Conservation (phyloP, 176 grass and related monocot species). For the Bolboschoenus planiculmis region DNA sequence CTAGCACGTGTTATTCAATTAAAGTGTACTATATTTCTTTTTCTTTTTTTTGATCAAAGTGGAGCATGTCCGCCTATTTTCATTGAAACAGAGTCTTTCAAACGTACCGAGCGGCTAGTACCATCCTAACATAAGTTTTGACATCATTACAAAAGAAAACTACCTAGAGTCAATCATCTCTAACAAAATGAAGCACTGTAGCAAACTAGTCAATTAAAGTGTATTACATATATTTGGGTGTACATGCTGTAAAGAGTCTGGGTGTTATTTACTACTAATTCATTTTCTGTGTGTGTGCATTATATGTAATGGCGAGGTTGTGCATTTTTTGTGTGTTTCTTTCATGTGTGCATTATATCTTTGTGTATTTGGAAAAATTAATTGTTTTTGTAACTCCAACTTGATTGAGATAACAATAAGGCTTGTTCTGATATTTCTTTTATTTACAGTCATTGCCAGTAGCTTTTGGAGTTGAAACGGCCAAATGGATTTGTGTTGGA, state of each 20-base stretch:
- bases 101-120: no score
- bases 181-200: no score
- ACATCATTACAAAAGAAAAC: no score
- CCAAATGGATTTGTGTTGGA: conserved; percentile 99
- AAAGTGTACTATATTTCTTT: neutral
- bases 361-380: neutral
- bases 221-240: neutral
- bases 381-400: neutral
- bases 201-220: neutral
- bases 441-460: conserved; percentile 74
- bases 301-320: neutral
- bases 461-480: conserved; percentile 88
- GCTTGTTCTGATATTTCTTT: conserved; percentile 1
- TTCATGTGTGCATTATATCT: neutral
- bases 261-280: neutral
- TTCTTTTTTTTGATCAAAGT: no score
- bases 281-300: neutral
- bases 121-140: no score
- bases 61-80: no score
- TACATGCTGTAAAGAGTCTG: neutral
- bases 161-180: no score
- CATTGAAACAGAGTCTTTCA: no score
- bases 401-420: neutral
- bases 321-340: neutral
- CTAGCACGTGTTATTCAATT: neutral